phyloP scores from a whole-genome alignment of 208 protist species.

The Leishmania turanica region DNA sequence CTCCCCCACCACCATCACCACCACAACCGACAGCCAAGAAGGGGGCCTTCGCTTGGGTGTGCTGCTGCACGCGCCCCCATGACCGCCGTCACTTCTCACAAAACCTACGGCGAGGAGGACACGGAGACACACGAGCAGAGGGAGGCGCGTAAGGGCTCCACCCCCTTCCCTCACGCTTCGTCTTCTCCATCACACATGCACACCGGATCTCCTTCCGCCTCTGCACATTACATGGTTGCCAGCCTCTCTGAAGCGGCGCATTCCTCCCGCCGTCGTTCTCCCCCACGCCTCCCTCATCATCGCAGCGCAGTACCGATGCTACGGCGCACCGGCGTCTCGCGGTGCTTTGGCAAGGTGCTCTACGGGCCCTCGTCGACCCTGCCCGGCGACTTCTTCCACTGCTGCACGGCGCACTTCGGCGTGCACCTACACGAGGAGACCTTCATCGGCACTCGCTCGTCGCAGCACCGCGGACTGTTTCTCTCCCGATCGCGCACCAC shows the following conservation, averaged over 20 bases:
- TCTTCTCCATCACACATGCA: not conserved
- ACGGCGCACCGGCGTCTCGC: slow-evolving; percentile 24
- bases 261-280: not conserved
- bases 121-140: not conserved
- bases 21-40: not conserved
- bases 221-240: not conserved
- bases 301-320: slow-evolving; percentile 31
- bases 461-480: slow-evolving; percentile 86
- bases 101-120: not conserved
- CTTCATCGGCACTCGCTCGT: slow-evolving; percentile 84
- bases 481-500: slow-evolving; percentile 26
- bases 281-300: not conserved
- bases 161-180: not conserved
- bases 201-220: not conserved
- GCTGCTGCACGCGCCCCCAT: not conserved
- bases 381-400: slow-evolving; percentile 68
- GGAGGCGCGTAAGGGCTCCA: not conserved
- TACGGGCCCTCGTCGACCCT: slow-evolving; percentile 77
- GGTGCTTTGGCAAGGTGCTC: slow-evolving; percentile 64
- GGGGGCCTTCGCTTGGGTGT: not conserved
- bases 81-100: not conserved
- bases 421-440: slow-evolving; percentile 72
- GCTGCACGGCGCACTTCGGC: slow-evolving; percentile 62
- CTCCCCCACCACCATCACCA: not conserved
- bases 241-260: not conserved